Evolutionary conservation across 2,329 filamentous ascomycete species (phyloP), one percentile per base, ranked within the genome.

Genomic region (Canariomyces notabilis): DNA sequence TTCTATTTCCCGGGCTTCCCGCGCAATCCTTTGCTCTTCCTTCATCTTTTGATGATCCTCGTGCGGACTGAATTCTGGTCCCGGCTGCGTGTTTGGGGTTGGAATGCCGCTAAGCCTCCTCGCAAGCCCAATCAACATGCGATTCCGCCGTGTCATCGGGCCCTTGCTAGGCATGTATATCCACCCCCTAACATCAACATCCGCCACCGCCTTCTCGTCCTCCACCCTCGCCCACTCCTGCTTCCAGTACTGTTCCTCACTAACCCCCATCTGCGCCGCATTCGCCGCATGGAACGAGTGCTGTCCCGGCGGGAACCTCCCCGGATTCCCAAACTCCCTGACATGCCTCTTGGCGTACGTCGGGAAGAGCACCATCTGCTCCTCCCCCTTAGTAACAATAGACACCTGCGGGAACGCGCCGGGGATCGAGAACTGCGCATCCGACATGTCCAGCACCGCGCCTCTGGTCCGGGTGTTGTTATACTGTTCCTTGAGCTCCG

Each of bases 181-280:
- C 93, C 94, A 98, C 12, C 93, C 93, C 56, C 91, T 79, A 19
- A 98, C 88, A 63, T 98, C 91, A 5, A 97, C 88, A 61, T 97
- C 91, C 1, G 96, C 87, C 4, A 96, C 73, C 0, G 90, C 89
- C 63, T 85, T 86, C 59, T 89, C 83, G 49, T 91, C 83, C 63
- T 95, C 86, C 43, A 84, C 78, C 50, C 78, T 78, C 47, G 90
- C 81, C 86, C 87, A 95, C 59, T 91, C 82, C 44, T 80, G 72
- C 34, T 77, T 79, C 83, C 86, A 91, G 63, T 85, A 90, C 32
- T 89, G 82, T 36, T 81, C 77, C 53, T 89, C 82, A 36, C 72
- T 75, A 23, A 77, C 69, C 2, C 68, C 66, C 19, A 67, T 65
- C 14, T 64, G 54, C 18, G 48, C 42, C 2, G 49, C 43, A 3